Evolutionary conservation across 805 yeast genomes (phyloP), one percentile per base, ranked within the genome.

Genomic region (Wickerhamiella hasegawae): DNA sequence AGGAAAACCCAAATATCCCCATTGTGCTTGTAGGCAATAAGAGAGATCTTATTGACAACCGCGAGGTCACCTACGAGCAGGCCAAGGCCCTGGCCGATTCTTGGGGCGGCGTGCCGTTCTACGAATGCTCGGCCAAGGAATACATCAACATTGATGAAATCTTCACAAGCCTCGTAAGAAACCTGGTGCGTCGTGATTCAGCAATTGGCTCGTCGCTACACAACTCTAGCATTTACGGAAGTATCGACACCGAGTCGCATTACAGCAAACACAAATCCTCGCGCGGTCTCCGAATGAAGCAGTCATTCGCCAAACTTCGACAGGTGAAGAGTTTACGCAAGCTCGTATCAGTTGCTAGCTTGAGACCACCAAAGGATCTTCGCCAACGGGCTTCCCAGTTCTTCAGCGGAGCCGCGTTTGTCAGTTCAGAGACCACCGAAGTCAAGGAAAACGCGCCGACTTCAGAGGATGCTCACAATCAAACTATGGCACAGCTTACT

Each of bases 11-110:
- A 1, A 69, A 67, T 40, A 90, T 81, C 21, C 95, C 96, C 22
- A 77, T 84, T 78, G 92, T 84, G 9, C 62, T 87, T 27, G 76
- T 85, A 27, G 97, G 94, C 36, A 84, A 83, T 58, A 87, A 87
- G 57, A 79, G 92, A 47, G 97, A 87, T 58, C 63, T 82, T 42
- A 71, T 68, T 6, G 20, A 19, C 5, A 84, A 77, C 45, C 65
- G 95, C 41, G 76, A 68, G n/a, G 65, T 84, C 15, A 62, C 75
- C 38, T 78, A 82, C 4, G 84, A 76, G 40, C 83, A 79, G 45
- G 97, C 94, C 29, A 75, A 80, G 34, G 71, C 70, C 38, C 78
- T 83, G 4, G 80, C 93, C 20, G 78, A 78, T 42, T 70, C 71
- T 39, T 81, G 95, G 92, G 92, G 87, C 14, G 68, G 70, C 48